A percentile compares a stretch with the other conserved stretches of the same genome.
phyloP scores from a whole-genome alignment of 208 protist genomes.

The Acanthamoeba culbertsoni region DNA sequence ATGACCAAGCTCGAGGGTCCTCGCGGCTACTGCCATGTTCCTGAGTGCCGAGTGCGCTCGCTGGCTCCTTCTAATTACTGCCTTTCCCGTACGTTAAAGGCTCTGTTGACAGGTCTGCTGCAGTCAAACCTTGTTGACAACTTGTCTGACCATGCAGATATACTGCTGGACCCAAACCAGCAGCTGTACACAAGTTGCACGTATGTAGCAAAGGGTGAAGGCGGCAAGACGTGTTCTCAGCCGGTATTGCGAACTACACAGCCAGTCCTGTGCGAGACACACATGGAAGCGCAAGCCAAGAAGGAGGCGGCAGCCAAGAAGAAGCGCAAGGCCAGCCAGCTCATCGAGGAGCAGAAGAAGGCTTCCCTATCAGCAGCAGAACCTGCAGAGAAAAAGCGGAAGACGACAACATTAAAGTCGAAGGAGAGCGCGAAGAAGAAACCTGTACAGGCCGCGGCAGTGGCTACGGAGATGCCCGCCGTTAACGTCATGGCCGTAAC shows the following conservation, averaged over 20 bases:
- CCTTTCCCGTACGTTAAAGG: not conserved
- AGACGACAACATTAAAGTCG: not conserved
- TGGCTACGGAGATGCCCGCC: not conserved
- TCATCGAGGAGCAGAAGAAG: not conserved
- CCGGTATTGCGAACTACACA: conserved; percentile 4
- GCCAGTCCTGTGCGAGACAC: not conserved
- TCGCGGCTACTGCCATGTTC: not conserved
- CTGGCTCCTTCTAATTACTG: not conserved
- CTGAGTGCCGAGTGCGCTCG: not conserved
- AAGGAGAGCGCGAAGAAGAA: not conserved
- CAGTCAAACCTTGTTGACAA: not conserved
- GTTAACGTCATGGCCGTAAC: not conserved
- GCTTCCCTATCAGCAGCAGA: not conserved
- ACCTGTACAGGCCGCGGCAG: not conserved
- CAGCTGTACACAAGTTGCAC: conserved; percentile 15
- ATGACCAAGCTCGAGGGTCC: not conserved
- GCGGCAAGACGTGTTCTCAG: not conserved
- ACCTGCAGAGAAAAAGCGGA: not conserved
- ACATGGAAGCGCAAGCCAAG: not conserved
- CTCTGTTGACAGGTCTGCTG: not conserved
- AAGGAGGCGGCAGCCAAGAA: not conserved
- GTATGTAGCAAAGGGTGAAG: not conserved
- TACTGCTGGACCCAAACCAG: conserved; percentile 40
- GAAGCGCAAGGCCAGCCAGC: conserved; percentile 17
- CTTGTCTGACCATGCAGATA: conserved; percentile 7